Conservation (phyloP, 2,329 filamentous ascomycete genomes). For the Fusarium proliferatum region DNA sequence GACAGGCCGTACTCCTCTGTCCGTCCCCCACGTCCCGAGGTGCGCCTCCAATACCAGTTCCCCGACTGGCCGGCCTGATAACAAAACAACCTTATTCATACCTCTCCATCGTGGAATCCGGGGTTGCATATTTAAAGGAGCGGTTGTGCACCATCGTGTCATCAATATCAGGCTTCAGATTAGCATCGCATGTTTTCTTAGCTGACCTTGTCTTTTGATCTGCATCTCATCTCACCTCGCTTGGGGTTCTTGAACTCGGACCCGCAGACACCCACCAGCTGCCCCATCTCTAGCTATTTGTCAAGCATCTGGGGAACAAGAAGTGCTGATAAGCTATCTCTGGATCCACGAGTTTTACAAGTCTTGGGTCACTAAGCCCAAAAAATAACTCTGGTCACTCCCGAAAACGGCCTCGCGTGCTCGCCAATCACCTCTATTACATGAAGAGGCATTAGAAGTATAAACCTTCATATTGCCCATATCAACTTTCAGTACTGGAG, state of each 20-base stretch:
- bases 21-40: constrained; percentile 37
- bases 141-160: not conserved
- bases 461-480: constrained; percentile 26
- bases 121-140: constrained; percentile 22
- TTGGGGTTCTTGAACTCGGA: constrained; percentile 20
- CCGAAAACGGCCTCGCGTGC: constrained; percentile 32
- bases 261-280: constrained; percentile 37
- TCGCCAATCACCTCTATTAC: constrained; percentile 11
- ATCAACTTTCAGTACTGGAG: not conserved
- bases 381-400: constrained; percentile 30
- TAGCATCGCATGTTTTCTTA: constrained; percentile 19
- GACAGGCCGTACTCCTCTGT: constrained; percentile 12
- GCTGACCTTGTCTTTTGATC: constrained; percentile 21
- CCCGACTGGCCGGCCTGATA: constrained; percentile 30
- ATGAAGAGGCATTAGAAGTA: constrained; percentile 10
- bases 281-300: constrained; percentile 30
- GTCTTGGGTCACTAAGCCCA: constrained; percentile 32
- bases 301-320: constrained; percentile 20
- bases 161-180: not conserved
- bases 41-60: constrained; percentile 9
- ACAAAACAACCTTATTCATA: constrained; percentile 4
- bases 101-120: constrained; percentile 11
- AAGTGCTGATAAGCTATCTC: constrained; percentile 46
- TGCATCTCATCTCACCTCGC: constrained; percentile 14
- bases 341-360: constrained; percentile 30